phyloP scores from a whole-genome alignment of 345 rosid genomes.

The Gossypium thurberi region DNA sequence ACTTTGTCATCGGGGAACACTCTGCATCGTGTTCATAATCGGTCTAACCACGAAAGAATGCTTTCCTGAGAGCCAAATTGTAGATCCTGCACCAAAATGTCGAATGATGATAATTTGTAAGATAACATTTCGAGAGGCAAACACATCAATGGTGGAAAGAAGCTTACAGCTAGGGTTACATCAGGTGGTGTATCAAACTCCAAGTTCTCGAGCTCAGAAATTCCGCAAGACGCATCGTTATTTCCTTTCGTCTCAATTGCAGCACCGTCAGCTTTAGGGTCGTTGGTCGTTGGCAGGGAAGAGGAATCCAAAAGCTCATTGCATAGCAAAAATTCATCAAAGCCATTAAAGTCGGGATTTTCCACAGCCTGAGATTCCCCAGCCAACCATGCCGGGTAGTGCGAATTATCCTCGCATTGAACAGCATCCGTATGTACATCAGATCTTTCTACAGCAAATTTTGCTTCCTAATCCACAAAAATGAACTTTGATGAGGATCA shows the following conservation, averaged over 20 bases:
- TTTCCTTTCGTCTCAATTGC: conserved; percentile 19
- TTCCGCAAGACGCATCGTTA: conserved; percentile 26
- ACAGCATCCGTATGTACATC: conserved; percentile 7
- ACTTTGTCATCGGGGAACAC: not conserved
- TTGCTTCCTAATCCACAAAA: conserved; percentile 30
- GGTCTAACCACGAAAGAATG: conserved; percentile 56
- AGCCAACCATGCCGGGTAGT: conserved; percentile 37
- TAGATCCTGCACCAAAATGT: conserved; percentile 34
- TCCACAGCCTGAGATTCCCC: conserved; percentile 69
- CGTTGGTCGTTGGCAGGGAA: conserved; percentile 19
- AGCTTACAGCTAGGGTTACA: conserved; percentile 50
- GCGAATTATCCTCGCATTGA: conserved; percentile 23
- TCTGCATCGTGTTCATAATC: conserved; percentile 29
- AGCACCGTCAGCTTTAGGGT: conserved; percentile 14
- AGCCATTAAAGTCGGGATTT: conserved; percentile 22
- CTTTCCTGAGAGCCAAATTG: conserved; percentile 77
- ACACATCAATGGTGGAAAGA: not conserved
- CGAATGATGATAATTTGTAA: not conserved
- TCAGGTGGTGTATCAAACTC: conserved; percentile 78
- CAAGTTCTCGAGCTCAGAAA: conserved; percentile 61
- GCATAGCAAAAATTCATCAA: conserved; percentile 47
- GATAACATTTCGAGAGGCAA: not conserved
- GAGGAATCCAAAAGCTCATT: conserved; percentile 41
- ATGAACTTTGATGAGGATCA: not conserved
- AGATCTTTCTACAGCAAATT: conserved; percentile 27